Evolutionary conservation across 257 asterid species (phyloP), one percentile per base, ranked within the genome.

Genomic region (Jacaranda mimosifolia): DNA sequence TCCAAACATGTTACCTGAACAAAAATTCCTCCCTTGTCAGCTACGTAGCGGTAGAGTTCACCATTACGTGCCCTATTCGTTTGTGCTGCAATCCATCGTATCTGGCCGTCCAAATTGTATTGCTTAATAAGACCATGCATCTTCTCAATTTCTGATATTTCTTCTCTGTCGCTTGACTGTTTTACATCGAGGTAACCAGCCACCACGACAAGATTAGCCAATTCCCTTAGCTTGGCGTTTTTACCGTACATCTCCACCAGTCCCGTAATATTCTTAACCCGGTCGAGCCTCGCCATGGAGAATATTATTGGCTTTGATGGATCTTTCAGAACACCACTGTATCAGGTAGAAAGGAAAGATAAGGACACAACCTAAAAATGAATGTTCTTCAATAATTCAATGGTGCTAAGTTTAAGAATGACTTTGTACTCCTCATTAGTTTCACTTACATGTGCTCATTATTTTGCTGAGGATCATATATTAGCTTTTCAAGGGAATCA

Each of bases 281-380:
- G 91, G 81, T 96, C 99, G 12, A 96, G 99, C 92, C 99, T 93
- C 35, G 99, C 99, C 98, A 96, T 96, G 26, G 99, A 91, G 88
- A 96, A 96, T 43, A 96, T 92, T 70, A 93, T 84, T 57, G 99
- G 98, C 81, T 96, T 96, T 12, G 97, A 86, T 38, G 75, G 83
- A 74, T 93, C 97, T 73, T 80, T 66, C 79, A 96, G 40, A 48
- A 63, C 68, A 59, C 99, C 99, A 71, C 99, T 96, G 93, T 77
- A 87, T 77, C 57, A 75, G 63, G 60, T 3, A 46, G 66, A 83
- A 80, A 14, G 5, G 26, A 69, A 42, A 3, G 21, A 63, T 42
- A 18, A 57, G 36, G 15, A 43, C 46, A 51, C 57, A 62, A 45
- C 15, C 7, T 19, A 8, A 32, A 7, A 63, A 42, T 45, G 3